Evolutionary conservation across 106 monocot species (phyloP), one percentile per base, ranked within the genome.

Genomic region (Dendrobium nobile): DNA sequence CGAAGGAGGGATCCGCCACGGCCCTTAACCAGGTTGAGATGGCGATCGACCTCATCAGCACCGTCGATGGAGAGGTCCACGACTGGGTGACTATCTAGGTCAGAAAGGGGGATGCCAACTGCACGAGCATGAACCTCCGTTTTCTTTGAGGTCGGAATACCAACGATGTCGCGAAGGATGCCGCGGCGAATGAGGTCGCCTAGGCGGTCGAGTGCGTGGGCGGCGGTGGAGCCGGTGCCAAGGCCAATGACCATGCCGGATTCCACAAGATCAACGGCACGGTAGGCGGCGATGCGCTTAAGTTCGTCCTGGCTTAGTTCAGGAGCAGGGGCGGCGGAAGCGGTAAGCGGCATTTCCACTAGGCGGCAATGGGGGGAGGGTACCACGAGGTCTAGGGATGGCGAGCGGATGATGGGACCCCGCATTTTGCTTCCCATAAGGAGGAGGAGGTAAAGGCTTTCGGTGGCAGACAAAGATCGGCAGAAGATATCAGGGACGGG

Each of bases 41-140:
- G 40, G 1, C 90, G 91, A 74, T 96, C 93, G 54, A 93, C 96
- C 88, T 96, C 91, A 83, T 96, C 93, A 67, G 93, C 93, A 61
- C 96, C 93, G 80, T 93, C 92, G 78, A 96, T 93, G 77, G 96
- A 91, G 41, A 96, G 90, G 75, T 93, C 93, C 75, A 96, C 85
- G 27, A 40, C 45, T 9, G 90, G 88, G 55, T 90, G 83, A 9
- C 78, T 48, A n/a, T 77, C 77, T 43, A 96, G 90, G n/a, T 89
- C 80, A 27, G 85, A 78, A 48, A 96, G 82, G 7, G 90, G 96
- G 77, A 96, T 96, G 2, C 90, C 91, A 3, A 84, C 79, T 9
- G 80, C 54, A 4, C 33, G 24, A 15, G 96, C 96, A 70, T 90
- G 93, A 10, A 83, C 84, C 75, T 90, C 91, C 17, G 96, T 90